Percentiles rank a stretch among this genome's conserved stretches.
phyloP scores from a whole-genome alignment of 352 stramenopile genomes.

The Pythium aristosporum region DNA sequence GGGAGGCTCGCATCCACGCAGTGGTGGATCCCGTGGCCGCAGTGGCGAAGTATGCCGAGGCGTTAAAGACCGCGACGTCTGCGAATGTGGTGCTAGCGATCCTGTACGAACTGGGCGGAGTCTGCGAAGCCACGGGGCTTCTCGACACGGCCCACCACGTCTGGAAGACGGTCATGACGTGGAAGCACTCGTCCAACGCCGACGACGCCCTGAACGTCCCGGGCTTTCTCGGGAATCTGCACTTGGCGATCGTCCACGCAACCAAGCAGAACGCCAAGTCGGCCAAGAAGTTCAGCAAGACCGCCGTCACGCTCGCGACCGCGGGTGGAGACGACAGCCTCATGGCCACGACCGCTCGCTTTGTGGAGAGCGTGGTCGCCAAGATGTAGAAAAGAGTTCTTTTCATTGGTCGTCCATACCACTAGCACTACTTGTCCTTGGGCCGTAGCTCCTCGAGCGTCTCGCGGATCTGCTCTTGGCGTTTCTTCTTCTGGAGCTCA shows the following conservation, averaged over 20 bases:
- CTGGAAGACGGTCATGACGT: constrained; percentile 55
- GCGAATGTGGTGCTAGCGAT: constrained; percentile 35
- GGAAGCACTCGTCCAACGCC: constrained; percentile 2
- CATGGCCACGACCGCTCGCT: constrained; percentile 48
- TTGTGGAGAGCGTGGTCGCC: constrained; percentile 59
- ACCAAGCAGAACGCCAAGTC: constrained; percentile 63
- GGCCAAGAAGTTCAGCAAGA: constrained; percentile 68
- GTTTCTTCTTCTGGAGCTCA: constrained; percentile 68
- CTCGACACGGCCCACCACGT: constrained; percentile 57
- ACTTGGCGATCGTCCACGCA: constrained; percentile 58
- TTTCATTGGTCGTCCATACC: background rate
- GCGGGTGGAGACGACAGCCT: background rate
- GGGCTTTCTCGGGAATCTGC: constrained; percentile 58
- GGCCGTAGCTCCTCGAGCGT: constrained; percentile 73
- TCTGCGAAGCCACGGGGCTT: constrained; percentile 48
- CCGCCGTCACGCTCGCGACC: constrained; percentile 24
- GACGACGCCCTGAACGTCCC: constrained; percentile 21
- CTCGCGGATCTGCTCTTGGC: constrained; percentile 68
- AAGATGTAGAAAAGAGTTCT: constrained; percentile 28
- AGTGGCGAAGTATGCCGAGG: constrained; percentile 36
- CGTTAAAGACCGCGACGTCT: constrained; percentile 18
- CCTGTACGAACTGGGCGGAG: constrained; percentile 53
- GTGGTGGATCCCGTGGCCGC: constrained; percentile 27
- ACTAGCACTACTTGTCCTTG: constrained; percentile 49
- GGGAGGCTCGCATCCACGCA: constrained; percentile 49